Base-by-base conservation (phyloP, 2,329 filamentous ascomycete species). In the Trichoderma afroharzianum region DNA sequence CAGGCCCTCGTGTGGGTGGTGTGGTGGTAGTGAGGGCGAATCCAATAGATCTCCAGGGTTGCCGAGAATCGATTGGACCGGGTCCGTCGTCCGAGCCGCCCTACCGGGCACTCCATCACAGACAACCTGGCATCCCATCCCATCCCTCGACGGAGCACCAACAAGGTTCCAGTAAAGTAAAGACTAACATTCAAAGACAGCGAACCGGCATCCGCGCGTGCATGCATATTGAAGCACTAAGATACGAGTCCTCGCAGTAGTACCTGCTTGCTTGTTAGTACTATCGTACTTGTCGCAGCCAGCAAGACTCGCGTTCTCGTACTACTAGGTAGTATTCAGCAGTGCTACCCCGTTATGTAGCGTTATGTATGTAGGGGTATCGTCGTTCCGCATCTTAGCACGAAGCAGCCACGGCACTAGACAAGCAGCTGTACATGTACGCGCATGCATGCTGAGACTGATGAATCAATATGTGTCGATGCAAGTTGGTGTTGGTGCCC, bases 31-130 rank as follows among this genome's bases (percentile, higher is more conserved):
- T 61, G 39, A 57, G 28, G 39, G 26, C 32, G 9, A 69, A 50
- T 53, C 57, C 66, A 69, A 69, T 62, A 62, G 66, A 62, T 69
- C 66, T 69, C 30, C 57, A 69, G 66, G 66, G 66, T 69, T 61
- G 66, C 57, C 30, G 66, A 69, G 14, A 69, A 33, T 69, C 66
- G 55, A 69, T 69, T 69, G 66, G 66, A 61, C 66, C 66, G 66
- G 66, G 57, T 61, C 66, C 18, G 28, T 57, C 59, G 57, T 62
- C 66, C 66, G 66, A 66, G 66, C 66, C 66, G 66, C 66, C 66
- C 43, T 69, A 53, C 66, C 66, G 66, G 57, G 63, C 69, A 58
- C 32, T 57, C 68, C 69, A 53, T 59, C 55, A 71, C 62, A 43
- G 63, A 71, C 62, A 64, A 39, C 9, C 30, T 32, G 66, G 36